Evolutionary conservation across 345 rosid genomes (phyloP), one percentile per base, ranked within the genome.

Genomic region (Cochlearia excelsa): DNA sequence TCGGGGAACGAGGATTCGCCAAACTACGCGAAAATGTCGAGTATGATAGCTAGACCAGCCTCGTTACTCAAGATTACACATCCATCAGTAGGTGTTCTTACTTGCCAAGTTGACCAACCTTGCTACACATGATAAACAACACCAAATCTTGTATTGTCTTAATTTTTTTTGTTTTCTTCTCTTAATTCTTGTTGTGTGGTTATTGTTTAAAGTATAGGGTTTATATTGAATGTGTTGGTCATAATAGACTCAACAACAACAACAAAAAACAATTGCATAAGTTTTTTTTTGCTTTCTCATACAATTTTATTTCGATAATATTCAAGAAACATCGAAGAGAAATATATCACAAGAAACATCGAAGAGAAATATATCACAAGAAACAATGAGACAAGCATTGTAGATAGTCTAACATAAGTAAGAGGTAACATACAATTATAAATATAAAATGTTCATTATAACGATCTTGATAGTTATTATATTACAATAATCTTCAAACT

Each of bases 31-130:
- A 80, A 74, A 77, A 79, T 82, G 55, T 83, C 84, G 2, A 81
- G 87, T 78, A 79, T 81, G 81, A 79, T 78, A 49, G 94, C 94
- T 29, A 63, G 82, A 65, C 84, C 87, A 46, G 77, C 82, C 60
- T 71, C 84, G 30, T 59, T 81, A 57, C 71, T 86, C 16, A 70
- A 64, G 23, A 42, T 37, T 4, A 67, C 33, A 4, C 51, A 81
- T 54, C 78, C 74, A 30, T 60, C 70, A 31, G 79, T 87, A 0
- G 89, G 85, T 6, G 73, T 79, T 52, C 75, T 81, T 46, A 47
- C 4, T 34, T 86, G 89, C 73, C 71, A 54, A 59, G 61, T 47
- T 51, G 86, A 73, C 51, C 76, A 68, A 11, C 65, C 11, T 9
- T 87, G 96, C 83, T 79, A 69, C 37, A 34, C 37, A 34, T 3